These are phyloP conservation scores for Stagonosporopsis cucurbitacearum DNA, from an alignment of 2,329 filamentous ascomycete species.

Conservation along the genomic window DNA sequence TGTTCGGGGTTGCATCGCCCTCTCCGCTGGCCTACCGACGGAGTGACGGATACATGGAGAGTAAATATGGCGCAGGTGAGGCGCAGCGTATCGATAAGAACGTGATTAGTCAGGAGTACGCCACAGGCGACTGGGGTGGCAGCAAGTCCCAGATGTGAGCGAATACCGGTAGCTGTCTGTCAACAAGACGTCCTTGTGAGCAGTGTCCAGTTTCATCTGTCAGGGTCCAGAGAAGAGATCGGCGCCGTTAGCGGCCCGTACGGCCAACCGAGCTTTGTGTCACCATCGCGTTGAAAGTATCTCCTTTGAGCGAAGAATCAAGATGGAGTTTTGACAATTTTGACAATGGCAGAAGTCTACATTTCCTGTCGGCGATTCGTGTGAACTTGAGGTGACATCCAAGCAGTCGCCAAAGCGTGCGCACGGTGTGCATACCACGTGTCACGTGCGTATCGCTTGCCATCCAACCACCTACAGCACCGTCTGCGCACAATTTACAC, in stretches of 20 bases:
- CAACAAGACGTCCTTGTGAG: background rate
- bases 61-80: slow-evolving; percentile 22
- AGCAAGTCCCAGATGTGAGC: background rate
- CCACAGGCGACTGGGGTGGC: background rate
- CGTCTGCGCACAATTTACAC: no score
- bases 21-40: slow-evolving; percentile 33
- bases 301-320: no score
- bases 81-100: slow-evolving; percentile 21
- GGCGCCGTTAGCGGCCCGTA: slow-evolving; percentile 5
- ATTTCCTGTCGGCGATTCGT: no score
- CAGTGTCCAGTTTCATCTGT: background rate
- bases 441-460: no score
- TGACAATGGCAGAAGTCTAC: background rate
- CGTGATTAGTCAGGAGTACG: slow-evolving; percentile 13
- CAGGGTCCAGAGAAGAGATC: slow-evolving; percentile 5
- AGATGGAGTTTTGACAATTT: background rate
- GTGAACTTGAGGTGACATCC: no score
- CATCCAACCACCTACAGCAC: no score
- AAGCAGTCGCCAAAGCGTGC: no score
- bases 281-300: background rate
- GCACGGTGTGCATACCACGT: no score
- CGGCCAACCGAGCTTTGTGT: slow-evolving; percentile 5
- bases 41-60: slow-evolving; percentile 26
- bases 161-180: no score
- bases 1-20: slow-evolving; percentile 55